These are phyloP conservation scores for Suillus sp. DNA, from an alignment of 768 basidiomycete genomes.

Conservation along the genomic window DNA sequence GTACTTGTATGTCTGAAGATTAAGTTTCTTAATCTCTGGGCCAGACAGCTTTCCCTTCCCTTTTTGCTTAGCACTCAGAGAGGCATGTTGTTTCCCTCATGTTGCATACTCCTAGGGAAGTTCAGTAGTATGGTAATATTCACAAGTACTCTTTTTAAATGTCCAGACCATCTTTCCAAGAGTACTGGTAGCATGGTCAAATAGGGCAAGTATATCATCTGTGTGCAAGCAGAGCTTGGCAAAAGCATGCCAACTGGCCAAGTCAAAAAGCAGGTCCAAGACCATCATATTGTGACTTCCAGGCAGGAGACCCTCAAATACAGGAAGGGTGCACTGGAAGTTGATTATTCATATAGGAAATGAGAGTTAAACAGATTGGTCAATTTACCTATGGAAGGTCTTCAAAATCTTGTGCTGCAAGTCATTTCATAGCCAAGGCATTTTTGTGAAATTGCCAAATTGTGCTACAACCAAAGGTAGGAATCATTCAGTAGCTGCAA, in stretches of 20 bases:
- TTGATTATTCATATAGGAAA: no score
- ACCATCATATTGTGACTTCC: conserved; percentile 25
- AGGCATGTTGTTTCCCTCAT: conserved; percentile 14
- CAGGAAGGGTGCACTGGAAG: conserved; percentile 39
- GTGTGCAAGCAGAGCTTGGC: conserved; percentile 13
- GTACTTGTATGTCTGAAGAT: conserved; percentile 14
- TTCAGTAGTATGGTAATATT: conserved; percentile 22
- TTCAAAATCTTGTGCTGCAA: conserved; percentile 16
- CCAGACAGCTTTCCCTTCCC: neutral
- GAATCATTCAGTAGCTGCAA: conserved; percentile 17
- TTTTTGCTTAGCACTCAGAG: neutral
- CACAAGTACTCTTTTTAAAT: neutral
- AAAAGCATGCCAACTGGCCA: conserved; percentile 21
- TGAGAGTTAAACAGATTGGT: no score
- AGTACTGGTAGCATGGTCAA: conserved; percentile 14
- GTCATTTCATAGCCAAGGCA: conserved; percentile 14
- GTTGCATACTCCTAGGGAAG: conserved; percentile 20
- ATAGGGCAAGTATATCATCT: neutral
- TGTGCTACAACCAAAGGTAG: conserved; percentile 14
- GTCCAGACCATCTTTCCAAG: neutral
- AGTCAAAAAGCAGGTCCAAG: conserved; percentile 16
- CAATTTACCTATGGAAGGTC: conserved; percentile 14
- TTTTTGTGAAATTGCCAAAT: conserved; percentile 14
- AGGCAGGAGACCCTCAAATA: conserved; percentile 41
- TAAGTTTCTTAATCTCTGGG: conserved; percentile 11